Percentiles rank a stretch among this genome's conserved stretches.
Evolutionary conservation across 257 asterid genomes (phyloP).

Genomic region (Nicotiana undulata): DNA sequence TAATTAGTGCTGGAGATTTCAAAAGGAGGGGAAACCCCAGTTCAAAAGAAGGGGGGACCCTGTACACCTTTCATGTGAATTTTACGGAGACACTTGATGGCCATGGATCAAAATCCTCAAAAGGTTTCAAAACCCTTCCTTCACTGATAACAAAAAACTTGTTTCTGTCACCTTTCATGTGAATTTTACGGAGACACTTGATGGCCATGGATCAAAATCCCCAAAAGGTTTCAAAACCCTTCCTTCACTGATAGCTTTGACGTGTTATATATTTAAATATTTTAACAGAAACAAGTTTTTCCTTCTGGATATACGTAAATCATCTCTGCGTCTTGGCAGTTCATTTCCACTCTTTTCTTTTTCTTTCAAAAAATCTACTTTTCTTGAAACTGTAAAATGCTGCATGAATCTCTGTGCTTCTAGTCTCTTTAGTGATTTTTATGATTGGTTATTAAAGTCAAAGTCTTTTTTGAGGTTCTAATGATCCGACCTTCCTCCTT

Average conservation of each 20-base stretch:
- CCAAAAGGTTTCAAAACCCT: background rate
- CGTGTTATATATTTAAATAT: background rate
- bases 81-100: background rate
- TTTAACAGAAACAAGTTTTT: background rate
- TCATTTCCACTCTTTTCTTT: background rate
- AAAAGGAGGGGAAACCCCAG: background rate
- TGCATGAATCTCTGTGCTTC: background rate
- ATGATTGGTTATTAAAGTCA: background rate
- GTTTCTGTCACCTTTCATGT: background rate
- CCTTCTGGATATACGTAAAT: background rate
- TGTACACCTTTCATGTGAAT: background rate
- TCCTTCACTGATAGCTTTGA: background rate
- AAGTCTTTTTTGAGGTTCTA: conserved; percentile 1
- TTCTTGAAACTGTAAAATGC: background rate
- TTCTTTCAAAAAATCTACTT: background rate
- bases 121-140: background rate
- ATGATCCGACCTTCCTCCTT: background rate
- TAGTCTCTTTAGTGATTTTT: background rate
- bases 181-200: background rate
- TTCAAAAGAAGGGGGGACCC: background rate
- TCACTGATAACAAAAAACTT: too few relatives aligned
- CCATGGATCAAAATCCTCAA: background rate
- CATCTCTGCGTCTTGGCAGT: background rate
- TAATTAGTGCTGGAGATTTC: background rate
- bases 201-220: background rate